Evolutionary conservation across 2,329 filamentous ascomycete genomes (phyloP), one percentile per base, ranked within the genome.

Genomic region (Dactylella cylindrospora): DNA sequence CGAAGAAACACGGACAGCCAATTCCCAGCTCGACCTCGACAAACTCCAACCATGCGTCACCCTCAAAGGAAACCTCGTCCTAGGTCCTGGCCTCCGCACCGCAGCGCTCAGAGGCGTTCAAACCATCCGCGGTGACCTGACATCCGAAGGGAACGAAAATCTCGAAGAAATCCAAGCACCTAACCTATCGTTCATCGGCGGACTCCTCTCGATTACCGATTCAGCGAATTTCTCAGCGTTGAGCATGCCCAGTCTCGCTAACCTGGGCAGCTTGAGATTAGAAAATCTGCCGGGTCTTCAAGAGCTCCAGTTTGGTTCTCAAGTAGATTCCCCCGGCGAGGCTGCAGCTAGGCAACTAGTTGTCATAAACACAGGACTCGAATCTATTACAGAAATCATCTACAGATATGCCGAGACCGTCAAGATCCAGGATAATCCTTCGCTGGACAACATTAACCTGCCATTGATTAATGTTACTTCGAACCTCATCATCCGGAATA

Each of bases 11-110:
- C 25, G 20, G 44, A 57, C 36, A 7, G 19, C 28, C 20, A 36
- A 49, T 13, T 35, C 43, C 28, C 52, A 57, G 36, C 36, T 20
- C n/a, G 52, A 57, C 9, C 29, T 49, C 26, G 52, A 57, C 19
- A n/a, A 3, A 10, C 29, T 49, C 7, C n/a, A 23, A 15, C 2
- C 31, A 1, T 57, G 52, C 36, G 17, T 28, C 10, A 49, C 36
- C 3, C 43, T 57, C 1, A 13, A 40, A 3, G 43, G 52, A 9
- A 20, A 47, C n/a, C 26, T 57, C 10, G 13, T 13, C 5, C 3
- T 57, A 13, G 43, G 36, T 7, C 10, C 13, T 6, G 20, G 38
- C 28, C 13, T 57, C 15, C 19, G 20, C 20, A 49, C 28, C 29
- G 36, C 36, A 5, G 41, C 28, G 2, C 26, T 57, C 28, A 49